Base-by-base conservation (phyloP, 306 rosid species). In the Sicyos edulis region DNA sequence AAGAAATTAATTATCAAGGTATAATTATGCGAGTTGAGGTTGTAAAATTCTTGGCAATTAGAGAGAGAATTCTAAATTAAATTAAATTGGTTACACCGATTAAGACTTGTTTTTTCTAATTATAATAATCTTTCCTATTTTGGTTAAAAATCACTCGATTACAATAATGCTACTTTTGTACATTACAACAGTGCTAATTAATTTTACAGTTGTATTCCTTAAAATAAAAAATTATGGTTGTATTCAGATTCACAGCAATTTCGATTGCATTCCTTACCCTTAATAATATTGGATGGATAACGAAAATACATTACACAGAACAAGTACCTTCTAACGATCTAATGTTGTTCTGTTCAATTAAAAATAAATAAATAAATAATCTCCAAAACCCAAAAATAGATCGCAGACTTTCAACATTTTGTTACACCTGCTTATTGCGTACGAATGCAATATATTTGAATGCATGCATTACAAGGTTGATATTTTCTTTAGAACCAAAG, bases 391-490 rank as follows among this genome's bases (percentile, higher is more conserved):
- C 42, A 17, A 11, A 42, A 44, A 44, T 2, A 63, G 11, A n/a
- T 37, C 6, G 40, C 56, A 67, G 57, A 22, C 13, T 61, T 61
- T 10, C 40, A 68, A 13, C 57, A 49, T 68, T 68, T 68, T 81
- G 40, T 59, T 59, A 74, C 72, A 53, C 54, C 78, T 61, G 72
- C 66, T 77, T 69, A 76, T 76, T 77, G 80, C 49, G 71, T 75
- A 78, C 63, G 65, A 81, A 78, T 75, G 83, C 62, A 69, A 70
- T 57, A 70, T 53, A 66, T 62, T 32, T 58, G 54, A 58, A 69
- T 64, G 76, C 55, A 67, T 72, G 67, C 58, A 74, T 77, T 78
- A 76, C 80, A 80, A 81, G 62, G 62, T 77, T 54, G 44, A 68
- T 68, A 20, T 26, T 29, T 73, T 57, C 60, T 51, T 29, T 57